Evolutionary conservation across 208 protist species (phyloP), one percentile per base, ranked within the genome.

Genomic region (Crithidia bombi): DNA sequence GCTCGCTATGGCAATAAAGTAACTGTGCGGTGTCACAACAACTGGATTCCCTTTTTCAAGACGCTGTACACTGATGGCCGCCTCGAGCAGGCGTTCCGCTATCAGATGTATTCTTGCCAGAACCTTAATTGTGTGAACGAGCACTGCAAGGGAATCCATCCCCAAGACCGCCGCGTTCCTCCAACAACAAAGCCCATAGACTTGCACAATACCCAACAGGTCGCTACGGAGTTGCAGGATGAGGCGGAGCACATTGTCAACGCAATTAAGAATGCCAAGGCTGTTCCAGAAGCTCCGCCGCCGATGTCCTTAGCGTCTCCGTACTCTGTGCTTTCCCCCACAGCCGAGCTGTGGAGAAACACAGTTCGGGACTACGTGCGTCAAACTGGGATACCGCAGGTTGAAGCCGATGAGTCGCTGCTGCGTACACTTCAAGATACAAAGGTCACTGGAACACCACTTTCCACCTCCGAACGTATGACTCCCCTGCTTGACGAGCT

Each of bases 41-140:
- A 67, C 62, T 91, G 84, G 82, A 89, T 93, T 82, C 90, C 90
- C 1, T 95, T 95, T 62, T 95, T 95, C 58, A 95, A 95, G 66
- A 95, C 90, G 6, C 26, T 93, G 9, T 95, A 92, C 73, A 95
- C 90, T 0, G 90, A 90, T 33, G 90, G 90, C 9, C 80, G 90
- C 9, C 81, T 95, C 10, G 85, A 87, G 38, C 90, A 95, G 49
- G 90, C 90, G 17, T 92, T 95, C 67, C 90, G 90, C 26, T 58
- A 74, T 26, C 80, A 89, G 51, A 65, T 81, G 44, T 85, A 78
- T 52, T 77, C 77, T 9, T 95, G 90, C 65, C 82, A 74, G 52
- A 71, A 90, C 59, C 63, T 74, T 33, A 75, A 47, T 17, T 95
- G 90, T 39, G 67, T 61, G 0, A 77, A 93, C 66, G 85, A 93